phyloP scores from a whole-genome alignment of 257 asterid genomes.

The Coffea eugenioides region DNA sequence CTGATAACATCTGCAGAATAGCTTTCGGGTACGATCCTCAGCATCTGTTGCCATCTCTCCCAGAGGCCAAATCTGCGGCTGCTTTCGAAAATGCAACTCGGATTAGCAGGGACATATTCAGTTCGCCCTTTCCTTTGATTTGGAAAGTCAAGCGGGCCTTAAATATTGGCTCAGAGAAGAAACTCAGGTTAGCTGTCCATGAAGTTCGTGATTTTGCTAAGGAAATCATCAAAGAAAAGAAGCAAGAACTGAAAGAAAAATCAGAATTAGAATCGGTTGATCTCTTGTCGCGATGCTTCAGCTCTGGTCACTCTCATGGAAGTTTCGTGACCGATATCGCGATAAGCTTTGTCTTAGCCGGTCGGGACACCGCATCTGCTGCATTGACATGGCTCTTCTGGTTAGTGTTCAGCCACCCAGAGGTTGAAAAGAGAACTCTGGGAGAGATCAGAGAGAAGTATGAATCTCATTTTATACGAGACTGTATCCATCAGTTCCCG shows the following conservation, averaged over 20 bases:
- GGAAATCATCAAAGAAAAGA: constrained; percentile 35
- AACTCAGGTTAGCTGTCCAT: constrained; percentile 14
- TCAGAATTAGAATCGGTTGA: constrained; percentile 37
- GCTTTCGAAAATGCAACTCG: constrained; percentile 45
- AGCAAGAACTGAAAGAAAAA: constrained; percentile 22
- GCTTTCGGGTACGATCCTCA: constrained; percentile 71
- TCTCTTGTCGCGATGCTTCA: constrained; percentile 50
- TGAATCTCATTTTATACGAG: constrained; percentile 33
- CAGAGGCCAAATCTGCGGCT: constrained; percentile 39
- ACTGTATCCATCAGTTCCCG: constrained; percentile 64
- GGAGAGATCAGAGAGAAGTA: constrained; percentile 29
- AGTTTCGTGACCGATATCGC: constrained; percentile 52
- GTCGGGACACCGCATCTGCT: constrained; percentile 65
- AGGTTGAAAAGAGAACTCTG: constrained; percentile 39
- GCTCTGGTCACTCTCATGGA: constrained; percentile 45
- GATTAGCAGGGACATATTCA: constrained; percentile 34
- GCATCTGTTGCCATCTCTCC: constrained; percentile 40
- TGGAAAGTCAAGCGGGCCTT: constrained; percentile 50
- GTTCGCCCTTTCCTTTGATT: constrained; percentile 24
- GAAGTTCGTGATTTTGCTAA: constrained; percentile 46
- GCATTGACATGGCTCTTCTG: constrained; percentile 75
- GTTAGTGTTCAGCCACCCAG: constrained; percentile 34
- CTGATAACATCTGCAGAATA: constrained; percentile 59
- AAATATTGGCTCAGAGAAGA: constrained; percentile 46
- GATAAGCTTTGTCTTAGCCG: constrained; percentile 62